Evolutionary conservation across 2,329 filamentous ascomycete genomes (phyloP).

Genomic region (Coleophoma crateriformis): DNA sequence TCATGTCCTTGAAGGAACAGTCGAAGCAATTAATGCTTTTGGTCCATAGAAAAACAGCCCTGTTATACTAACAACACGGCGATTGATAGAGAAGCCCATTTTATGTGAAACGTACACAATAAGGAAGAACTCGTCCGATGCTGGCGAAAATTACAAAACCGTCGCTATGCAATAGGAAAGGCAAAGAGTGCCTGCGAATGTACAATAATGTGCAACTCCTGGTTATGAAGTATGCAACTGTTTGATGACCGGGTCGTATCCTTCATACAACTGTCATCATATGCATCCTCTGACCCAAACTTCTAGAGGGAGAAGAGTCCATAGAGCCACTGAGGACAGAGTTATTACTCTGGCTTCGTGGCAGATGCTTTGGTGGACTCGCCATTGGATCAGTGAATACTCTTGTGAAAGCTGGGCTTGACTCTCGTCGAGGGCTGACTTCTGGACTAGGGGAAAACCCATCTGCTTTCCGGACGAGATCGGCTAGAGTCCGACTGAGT

Average conservation of each 20-base stretch:
- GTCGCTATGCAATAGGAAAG: slow-evolving; percentile 34
- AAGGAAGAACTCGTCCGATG: slow-evolving; percentile 15
- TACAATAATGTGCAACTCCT: slow-evolving; percentile 14
- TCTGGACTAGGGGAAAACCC: slow-evolving; percentile 50
- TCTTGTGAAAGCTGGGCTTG: slow-evolving; percentile 61
- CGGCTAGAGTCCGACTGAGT: slow-evolving; percentile 52
- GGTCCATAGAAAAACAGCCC: too few relatives aligned
- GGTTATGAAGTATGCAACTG: slow-evolving; percentile 2
- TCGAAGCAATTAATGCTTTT: too few relatives aligned
- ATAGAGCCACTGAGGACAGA: slow-evolving; percentile 46
- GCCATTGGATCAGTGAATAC: slow-evolving; percentile 59
- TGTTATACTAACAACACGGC: too few relatives aligned
- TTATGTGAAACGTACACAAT: too few relatives aligned
- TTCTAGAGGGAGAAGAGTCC: slow-evolving; percentile 45
- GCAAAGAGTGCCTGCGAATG: slow-evolving; percentile 19
- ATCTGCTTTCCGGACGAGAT: slow-evolving; percentile 54
- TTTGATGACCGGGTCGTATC: not conserved
- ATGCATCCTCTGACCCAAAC: slow-evolving; percentile 49
- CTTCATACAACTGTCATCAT: slow-evolving; percentile 56
- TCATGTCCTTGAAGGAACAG: too few relatives aligned
- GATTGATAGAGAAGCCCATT: too few relatives aligned
- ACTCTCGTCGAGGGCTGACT: slow-evolving; percentile 43
- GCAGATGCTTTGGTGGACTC: slow-evolving; percentile 45
- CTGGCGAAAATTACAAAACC: slow-evolving; percentile 19
- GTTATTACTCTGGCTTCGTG: slow-evolving; percentile 48